phyloP scores from a whole-genome alignment of 257 asterid genomes.

The Salvia splendens region DNA sequence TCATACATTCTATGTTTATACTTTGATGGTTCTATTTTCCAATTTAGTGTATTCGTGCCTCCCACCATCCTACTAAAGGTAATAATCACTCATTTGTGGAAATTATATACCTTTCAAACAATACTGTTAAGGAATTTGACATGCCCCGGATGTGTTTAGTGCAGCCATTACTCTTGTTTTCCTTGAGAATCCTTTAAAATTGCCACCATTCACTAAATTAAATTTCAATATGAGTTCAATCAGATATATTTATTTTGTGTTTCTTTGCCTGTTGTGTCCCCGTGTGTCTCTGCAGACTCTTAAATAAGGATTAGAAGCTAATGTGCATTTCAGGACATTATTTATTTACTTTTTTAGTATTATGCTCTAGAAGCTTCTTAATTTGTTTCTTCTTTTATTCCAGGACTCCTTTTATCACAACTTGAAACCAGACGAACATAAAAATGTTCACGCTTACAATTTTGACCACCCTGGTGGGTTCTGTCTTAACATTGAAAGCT shows the following conservation, averaged over 20 bases:
- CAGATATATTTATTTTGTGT: slow-evolving; percentile 14
- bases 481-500: slow-evolving; percentile 26
- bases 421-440: slow-evolving; percentile 79
- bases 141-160: slow-evolving; percentile 15
- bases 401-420: slow-evolving; percentile 96
- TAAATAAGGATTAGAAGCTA: background rate
- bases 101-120: background rate
- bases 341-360: background rate
- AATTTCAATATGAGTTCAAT: slow-evolving; percentile 10
- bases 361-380: slow-evolving; percentile 26
- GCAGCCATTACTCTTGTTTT: slow-evolving; percentile 16
- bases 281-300: slow-evolving; percentile 12
- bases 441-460: slow-evolving; percentile 91
- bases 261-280: slow-evolving; percentile 13
- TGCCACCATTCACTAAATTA: background rate
- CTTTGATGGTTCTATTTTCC: slow-evolving; percentile 7
- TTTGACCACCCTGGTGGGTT: slow-evolving; percentile 98
- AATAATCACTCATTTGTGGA: slow-evolving; percentile 1
- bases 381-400: slow-evolving; percentile 28
- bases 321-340: slow-evolving; percentile 14
- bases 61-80: slow-evolving; percentile 6
- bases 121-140: background rate
- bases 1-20: background rate
- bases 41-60: slow-evolving; percentile 8
- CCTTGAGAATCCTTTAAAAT: background rate